A percentile compares a stretch with the other conserved stretches of the same genome.
These are phyloP conservation scores for Phytophthora boehmeriae DNA, from an alignment of 352 stramenopile genomes.

Conservation along the genomic window DNA sequence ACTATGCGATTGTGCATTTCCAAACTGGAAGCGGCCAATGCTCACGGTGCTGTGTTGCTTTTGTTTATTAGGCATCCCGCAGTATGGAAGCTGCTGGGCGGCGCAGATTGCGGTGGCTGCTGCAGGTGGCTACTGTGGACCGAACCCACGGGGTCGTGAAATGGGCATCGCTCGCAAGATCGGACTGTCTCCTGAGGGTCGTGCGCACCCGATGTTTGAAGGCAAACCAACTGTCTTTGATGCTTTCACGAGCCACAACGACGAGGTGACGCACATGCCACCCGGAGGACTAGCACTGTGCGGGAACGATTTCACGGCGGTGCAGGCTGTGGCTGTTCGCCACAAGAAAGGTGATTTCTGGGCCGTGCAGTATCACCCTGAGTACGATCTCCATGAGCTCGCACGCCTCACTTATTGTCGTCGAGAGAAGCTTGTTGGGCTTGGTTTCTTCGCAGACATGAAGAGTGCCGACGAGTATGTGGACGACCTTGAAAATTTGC, in stretches of 20 bases:
- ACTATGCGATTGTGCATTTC: background rate
- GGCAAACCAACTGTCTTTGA: conserved; percentile 83
- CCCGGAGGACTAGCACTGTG: conserved; percentile 61
- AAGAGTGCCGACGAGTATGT: conserved; percentile 74
- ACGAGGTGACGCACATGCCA: conserved; percentile 81
- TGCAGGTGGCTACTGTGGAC: conserved; percentile 61
- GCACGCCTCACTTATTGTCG: conserved; percentile 76
- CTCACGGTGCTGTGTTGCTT: too few species aligned
- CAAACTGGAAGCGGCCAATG: too few species aligned
- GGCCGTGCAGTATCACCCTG: conserved; percentile 84
- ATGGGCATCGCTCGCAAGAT: conserved; percentile 86
- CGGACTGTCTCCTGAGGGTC: conserved; percentile 68
- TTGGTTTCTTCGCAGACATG: conserved; percentile 79
- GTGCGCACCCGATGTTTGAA: conserved; percentile 82
- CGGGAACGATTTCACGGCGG: conserved; percentile 70
- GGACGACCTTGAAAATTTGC: conserved; percentile 75
- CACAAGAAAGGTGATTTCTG: conserved; percentile 86
- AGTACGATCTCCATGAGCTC: conserved; percentile 86
- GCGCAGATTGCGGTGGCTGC: conserved; percentile 79
- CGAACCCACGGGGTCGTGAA: conserved; percentile 73
- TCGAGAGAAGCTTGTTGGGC: conserved; percentile 60
- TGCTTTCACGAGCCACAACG: conserved; percentile 83
- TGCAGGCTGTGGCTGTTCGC: conserved; percentile 76
- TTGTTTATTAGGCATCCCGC: conserved; percentile 48
- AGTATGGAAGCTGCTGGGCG: conserved; percentile 86